Evolutionary conservation across 805 yeast species (phyloP).

Genomic region (Pichia phayaonensis): DNA sequence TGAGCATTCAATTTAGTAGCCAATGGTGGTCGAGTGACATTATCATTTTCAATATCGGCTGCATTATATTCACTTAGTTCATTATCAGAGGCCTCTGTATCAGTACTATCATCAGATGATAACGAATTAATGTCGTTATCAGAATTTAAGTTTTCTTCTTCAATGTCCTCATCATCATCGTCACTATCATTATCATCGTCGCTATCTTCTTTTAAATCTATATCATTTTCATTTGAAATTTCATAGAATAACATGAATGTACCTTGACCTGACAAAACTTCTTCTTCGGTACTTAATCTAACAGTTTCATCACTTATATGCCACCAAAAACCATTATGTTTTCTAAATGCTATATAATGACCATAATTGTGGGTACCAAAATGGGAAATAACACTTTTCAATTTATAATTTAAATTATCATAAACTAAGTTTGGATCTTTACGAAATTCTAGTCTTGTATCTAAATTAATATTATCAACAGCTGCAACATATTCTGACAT

Average conservation of each 20-base stretch:
- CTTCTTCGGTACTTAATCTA: constrained; percentile 68
- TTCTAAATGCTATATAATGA: constrained; percentile 88
- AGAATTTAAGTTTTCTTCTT: not conserved
- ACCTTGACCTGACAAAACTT: constrained; percentile 76
- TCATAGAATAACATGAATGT: constrained; percentile 93
- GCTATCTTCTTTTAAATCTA: constrained; percentile 8
- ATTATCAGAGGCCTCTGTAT: not conserved
- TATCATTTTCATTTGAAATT: constrained; percentile 17
- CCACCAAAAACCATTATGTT: constrained; percentile 87
- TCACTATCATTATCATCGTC: constrained; percentile 10
- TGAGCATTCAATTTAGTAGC: not conserved
- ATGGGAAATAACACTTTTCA: constrained; percentile 85
- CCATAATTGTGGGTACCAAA: constrained; percentile 96
- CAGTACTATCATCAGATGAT: not conserved
- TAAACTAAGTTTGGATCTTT: constrained; percentile 41
- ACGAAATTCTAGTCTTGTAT: constrained; percentile 71
- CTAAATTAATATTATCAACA: constrained; percentile 63
- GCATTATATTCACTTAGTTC: not conserved
- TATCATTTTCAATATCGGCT: not conserved
- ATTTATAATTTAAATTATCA: constrained; percentile 43
- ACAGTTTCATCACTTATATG: constrained; percentile 88
- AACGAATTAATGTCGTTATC: not conserved
- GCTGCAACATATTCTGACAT: constrained; percentile 64
- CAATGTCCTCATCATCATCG: constrained; percentile 6
- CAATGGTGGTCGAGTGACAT: not conserved